Evolutionary conservation across 2,329 filamentous ascomycete genomes (phyloP).

Genomic region (Penicillium thymicola): DNA sequence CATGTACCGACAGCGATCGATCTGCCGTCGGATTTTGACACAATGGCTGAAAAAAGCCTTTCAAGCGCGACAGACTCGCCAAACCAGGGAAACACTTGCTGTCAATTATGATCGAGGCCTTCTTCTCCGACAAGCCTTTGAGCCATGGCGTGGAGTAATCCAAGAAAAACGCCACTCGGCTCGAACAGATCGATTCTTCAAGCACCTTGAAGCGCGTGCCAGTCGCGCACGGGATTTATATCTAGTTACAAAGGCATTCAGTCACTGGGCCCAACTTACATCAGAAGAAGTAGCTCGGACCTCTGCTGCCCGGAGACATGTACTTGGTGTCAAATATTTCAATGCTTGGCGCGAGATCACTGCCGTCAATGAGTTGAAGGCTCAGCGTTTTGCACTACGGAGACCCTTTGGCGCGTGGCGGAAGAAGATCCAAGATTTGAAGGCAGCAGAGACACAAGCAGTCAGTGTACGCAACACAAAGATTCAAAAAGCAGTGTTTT

Average conservation of each 20-base stretch:
- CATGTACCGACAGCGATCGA: slow-evolving; percentile 40
- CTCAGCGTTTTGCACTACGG: slow-evolving; percentile 50
- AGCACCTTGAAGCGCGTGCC: slow-evolving; percentile 58
- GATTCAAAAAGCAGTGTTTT: slow-evolving; percentile 35
- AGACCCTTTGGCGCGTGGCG: slow-evolving; percentile 57
- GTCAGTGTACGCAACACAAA: slow-evolving; percentile 28
- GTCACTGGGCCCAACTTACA: slow-evolving; percentile 66
- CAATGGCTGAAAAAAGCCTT: slow-evolving; percentile 49
- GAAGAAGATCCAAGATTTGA: slow-evolving; percentile 38
- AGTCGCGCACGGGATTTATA: slow-evolving; percentile 63
- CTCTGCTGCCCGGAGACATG: slow-evolving; percentile 65
- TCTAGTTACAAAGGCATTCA: slow-evolving; percentile 62
- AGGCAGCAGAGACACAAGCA: slow-evolving; percentile 35
- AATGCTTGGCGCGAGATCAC: slow-evolving; percentile 67
- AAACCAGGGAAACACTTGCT: slow-evolving; percentile 45
- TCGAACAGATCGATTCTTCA: slow-evolving; percentile 54
- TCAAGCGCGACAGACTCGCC: slow-evolving; percentile 36
- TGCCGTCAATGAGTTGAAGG: slow-evolving; percentile 55
- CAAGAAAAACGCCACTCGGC: slow-evolving; percentile 40
- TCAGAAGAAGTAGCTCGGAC: slow-evolving; percentile 65
- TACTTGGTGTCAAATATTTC: slow-evolving; percentile 67
- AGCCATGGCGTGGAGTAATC: slow-evolving; percentile 47
- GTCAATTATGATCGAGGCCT: slow-evolving; percentile 49
- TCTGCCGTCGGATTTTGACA: slow-evolving; percentile 40
- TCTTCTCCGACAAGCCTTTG: slow-evolving; percentile 53